These are phyloP conservation scores for Chiua sp. DNA, from an alignment of 1,284 basidiomycete genomes.

Conservation along the genomic window DNA sequence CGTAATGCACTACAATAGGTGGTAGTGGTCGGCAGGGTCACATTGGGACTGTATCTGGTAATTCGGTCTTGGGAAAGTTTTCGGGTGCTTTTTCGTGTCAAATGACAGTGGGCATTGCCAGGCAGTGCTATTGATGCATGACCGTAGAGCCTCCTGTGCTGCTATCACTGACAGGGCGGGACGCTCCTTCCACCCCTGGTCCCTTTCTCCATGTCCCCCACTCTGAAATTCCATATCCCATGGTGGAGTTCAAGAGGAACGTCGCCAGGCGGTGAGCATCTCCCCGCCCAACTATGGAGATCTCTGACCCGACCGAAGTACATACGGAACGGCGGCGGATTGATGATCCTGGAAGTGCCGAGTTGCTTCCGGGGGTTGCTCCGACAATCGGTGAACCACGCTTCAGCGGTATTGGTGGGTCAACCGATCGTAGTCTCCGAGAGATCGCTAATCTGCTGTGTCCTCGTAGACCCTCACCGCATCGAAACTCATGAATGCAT, in stretches of 20 bases:
- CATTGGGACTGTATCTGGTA: too few relatives aligned
- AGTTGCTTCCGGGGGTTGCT: not conserved
- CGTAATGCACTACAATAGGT: too few relatives aligned
- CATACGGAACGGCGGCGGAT: slow-evolving; percentile 8
- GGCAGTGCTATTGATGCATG: too few relatives aligned
- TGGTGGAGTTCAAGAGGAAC: slow-evolving; percentile 11
- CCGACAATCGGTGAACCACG: not conserved
- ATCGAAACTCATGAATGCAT: slow-evolving; percentile 8
- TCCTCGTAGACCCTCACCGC: slow-evolving; percentile 6
- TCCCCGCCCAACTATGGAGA: not conserved
- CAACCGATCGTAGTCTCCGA: not conserved
- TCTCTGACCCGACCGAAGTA: not conserved
- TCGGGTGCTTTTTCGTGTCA: not conserved
- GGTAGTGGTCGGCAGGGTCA: too few relatives aligned
- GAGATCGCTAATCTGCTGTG: not conserved
- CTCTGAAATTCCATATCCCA: slow-evolving; percentile 6
- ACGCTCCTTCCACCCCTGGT: not conserved
- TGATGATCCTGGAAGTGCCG: not conserved
- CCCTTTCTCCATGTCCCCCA: slow-evolving; percentile 13
- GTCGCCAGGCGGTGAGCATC: slow-evolving; percentile 12
- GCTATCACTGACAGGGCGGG: not conserved
- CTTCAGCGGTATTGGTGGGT: slow-evolving; percentile 10
- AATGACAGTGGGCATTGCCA: too few relatives aligned
- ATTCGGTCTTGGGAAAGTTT: not conserved
- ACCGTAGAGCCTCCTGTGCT: too few relatives aligned